Percentiles rank a stretch among this genome's conserved stretches.
These are phyloP conservation scores for Alliaria petiolata DNA, from an alignment of 345 rosid genomes.

Conservation along the genomic window DNA sequence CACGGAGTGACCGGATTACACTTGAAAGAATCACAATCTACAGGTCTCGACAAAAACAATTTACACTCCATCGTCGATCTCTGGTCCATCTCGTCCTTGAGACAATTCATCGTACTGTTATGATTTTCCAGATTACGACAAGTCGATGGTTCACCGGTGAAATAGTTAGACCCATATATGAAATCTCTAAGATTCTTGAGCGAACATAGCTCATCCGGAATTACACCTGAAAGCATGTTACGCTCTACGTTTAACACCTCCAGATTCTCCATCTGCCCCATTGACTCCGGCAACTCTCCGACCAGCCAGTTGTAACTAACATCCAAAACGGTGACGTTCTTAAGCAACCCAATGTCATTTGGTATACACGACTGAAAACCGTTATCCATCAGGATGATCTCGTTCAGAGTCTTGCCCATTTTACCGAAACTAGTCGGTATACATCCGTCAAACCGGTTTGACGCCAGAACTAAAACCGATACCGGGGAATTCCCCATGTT, in stretches of 20 bases:
- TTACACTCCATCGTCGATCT: constrained; percentile 63
- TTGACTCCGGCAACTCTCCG: constrained; percentile 51
- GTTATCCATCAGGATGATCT: constrained; percentile 56
- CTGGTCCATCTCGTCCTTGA: constrained; percentile 39
- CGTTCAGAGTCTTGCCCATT: constrained; percentile 66
- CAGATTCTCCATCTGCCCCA: constrained; percentile 50
- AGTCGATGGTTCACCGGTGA: constrained; percentile 43
- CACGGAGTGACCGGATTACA: constrained; percentile 36
- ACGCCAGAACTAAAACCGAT: constrained; percentile 63
- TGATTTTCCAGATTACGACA: constrained; percentile 39
- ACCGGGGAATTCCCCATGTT: constrained; percentile 73
- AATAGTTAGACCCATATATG: constrained; percentile 50
- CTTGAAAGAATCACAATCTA: constrained; percentile 45
- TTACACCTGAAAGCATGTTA: constrained; percentile 57
- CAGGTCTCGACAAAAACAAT: constrained; percentile 43
- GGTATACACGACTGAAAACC: constrained; percentile 68
- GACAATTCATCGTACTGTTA: constrained; percentile 55
- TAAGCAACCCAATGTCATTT: constrained; percentile 43
- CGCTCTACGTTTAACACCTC: constrained; percentile 56
- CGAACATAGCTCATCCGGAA: constrained; percentile 49
- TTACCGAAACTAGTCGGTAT: constrained; percentile 57
- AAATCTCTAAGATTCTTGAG: constrained; percentile 59
- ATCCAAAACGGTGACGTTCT: constrained; percentile 63
- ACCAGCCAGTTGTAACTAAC: constrained; percentile 53
- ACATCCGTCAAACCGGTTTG: constrained; percentile 68